Evolutionary conservation across 2,329 filamentous ascomycete species (phyloP), one percentile per base, ranked within the genome.

Genomic region (Neofusicoccum sp.): DNA sequence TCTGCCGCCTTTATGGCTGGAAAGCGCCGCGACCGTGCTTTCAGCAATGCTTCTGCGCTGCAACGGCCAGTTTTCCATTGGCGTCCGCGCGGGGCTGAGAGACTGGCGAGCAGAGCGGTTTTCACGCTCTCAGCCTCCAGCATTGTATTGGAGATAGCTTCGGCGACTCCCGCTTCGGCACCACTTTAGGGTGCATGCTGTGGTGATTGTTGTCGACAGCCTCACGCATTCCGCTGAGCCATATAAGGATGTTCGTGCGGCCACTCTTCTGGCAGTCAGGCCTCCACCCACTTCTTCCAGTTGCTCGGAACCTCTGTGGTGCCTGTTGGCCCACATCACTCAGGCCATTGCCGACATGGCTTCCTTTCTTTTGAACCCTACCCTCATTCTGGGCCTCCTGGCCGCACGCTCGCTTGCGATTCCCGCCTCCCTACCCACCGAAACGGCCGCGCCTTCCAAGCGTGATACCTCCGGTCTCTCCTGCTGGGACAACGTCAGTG

Each of bases 361-460:
- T 29, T 58, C 54, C 54, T 11, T 58, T 58, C 54, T 58, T 31
- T 58, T 22, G 29, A 29, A 58, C n/a, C 54, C 54, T 31, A 45
- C 54, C 29, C 39, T 58, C 41, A 28, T 58, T 58, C 54, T 58
- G 9, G 54, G 54, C 41, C 54, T 58, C 14, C 36, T 58, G 54
- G 54, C 54, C 54, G 8, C 54, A 58, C 54, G 16, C 31, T 45
- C 54, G 3, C 41, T 45, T 4, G 54, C 54, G 5, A 36, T 58
- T 11, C 54, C 54, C 3, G 39, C 39, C 5, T 29, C 54, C 7
- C 12, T 44, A 14, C 54, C 54, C 8, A 34, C 41, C 31, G 39
- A 14, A 3, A 58, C 54, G 2, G 3, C 39, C 2, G 39, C 37
- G 8, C 39, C 54, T 3, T n/a, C n/a, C 22, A 58, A 58, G 31